Conservation (phyloP, 768 basidiomycete genomes). For the Lepiota venenata region DNA sequence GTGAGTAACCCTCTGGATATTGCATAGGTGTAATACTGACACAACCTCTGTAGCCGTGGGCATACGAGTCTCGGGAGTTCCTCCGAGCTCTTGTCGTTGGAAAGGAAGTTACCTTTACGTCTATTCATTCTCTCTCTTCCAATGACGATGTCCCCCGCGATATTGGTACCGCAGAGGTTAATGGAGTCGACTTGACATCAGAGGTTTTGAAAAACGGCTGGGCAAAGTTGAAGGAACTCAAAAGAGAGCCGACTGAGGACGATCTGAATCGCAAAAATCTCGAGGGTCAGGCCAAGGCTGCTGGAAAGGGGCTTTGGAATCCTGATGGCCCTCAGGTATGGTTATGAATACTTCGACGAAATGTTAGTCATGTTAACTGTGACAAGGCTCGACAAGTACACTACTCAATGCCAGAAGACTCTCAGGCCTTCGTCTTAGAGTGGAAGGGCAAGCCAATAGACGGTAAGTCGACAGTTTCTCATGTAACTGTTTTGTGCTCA, state of each 20-base stretch:
- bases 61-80: slow-evolving; percentile 92
- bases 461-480: slow-evolving; percentile 42
- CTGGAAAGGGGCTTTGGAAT: slow-evolving; percentile 86
- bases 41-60: slow-evolving; percentile 62
- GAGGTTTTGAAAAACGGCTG: slow-evolving; percentile 89
- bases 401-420: slow-evolving; percentile 87
- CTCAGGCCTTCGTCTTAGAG: slow-evolving; percentile 83
- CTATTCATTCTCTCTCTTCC: slow-evolving; percentile 75
- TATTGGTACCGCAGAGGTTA: slow-evolving; percentile 72
- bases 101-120: slow-evolving; percentile 84
- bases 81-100: slow-evolving; percentile 83
- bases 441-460: slow-evolving; percentile 92
- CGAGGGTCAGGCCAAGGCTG: slow-evolving; percentile 71
- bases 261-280: slow-evolving; percentile 68
- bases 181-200: slow-evolving; percentile 65
- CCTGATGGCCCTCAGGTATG: slow-evolving; percentile 70
- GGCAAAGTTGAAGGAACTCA: slow-evolving; percentile 88
- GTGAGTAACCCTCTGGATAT: slow-evolving; percentile 30
- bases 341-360: neutral
- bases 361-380: slow-evolving; percentile 4
- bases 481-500: slow-evolving; percentile 9
- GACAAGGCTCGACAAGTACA: slow-evolving; percentile 67
- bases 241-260: slow-evolving; percentile 79
- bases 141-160: slow-evolving; percentile 79
- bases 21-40: neutral